Evolutionary conservation across 192 early-diverging fungal genomes (phyloP).

Genomic region (Geranomyces michiganensis): DNA sequence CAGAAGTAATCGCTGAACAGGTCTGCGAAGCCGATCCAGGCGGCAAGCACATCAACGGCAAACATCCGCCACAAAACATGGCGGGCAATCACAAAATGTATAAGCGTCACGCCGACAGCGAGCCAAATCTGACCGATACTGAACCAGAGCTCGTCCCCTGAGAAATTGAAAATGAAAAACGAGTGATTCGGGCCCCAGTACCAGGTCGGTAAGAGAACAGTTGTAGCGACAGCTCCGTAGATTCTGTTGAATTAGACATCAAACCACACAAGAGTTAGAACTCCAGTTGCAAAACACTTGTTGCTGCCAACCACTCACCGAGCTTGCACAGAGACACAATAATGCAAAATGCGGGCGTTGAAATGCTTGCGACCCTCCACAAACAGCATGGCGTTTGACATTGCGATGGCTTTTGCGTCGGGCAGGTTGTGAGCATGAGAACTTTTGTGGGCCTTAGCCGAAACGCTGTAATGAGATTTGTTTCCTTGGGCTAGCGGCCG

Average conservation of each 20-base stretch:
- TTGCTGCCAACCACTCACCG: not conserved
- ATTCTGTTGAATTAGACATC: not conserved
- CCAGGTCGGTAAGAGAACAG: slow-evolving; percentile 5
- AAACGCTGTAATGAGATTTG: no score
- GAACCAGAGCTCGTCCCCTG: not conserved
- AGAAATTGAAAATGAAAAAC: slow-evolving; percentile 10
- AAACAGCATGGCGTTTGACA: not conserved
- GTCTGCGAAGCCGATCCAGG: not conserved
- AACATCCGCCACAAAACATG: not conserved
- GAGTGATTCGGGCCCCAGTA: slow-evolving; percentile 5
- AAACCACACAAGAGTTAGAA: not conserved
- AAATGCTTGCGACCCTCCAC: slow-evolving; percentile 11
- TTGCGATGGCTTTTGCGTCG: not conserved
- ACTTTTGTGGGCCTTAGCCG: no score
- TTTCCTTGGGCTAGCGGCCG: no score
- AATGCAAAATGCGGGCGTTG: slow-evolving; percentile 12
- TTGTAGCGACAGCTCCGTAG: slow-evolving; percentile 7
- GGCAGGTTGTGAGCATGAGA: not conserved
- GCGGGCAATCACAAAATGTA: not conserved
- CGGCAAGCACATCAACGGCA: not conserved
- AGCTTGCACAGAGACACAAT: slow-evolving; percentile 15
- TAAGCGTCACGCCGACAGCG: not conserved
- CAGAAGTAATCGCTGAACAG: slow-evolving; percentile 9
- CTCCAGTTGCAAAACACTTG: not conserved
- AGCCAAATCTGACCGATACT: not conserved